These are phyloP conservation scores for Aegle marmelos DNA, from an alignment of 345 rosid species.

Conservation along the genomic window DNA sequence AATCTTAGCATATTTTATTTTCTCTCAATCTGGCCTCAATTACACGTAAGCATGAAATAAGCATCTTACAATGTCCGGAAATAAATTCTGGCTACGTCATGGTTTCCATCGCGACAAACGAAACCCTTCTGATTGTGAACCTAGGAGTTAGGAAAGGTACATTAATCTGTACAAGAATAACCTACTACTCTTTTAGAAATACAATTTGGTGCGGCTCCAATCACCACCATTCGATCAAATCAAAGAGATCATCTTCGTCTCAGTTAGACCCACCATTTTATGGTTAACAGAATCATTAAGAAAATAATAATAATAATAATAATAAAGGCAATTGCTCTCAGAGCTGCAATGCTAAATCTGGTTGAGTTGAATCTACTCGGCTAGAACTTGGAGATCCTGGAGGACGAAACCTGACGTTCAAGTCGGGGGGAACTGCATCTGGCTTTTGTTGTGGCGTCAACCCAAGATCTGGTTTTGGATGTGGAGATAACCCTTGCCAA, in stretches of 20 bases:
- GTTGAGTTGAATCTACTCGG: slow-evolving; percentile 37
- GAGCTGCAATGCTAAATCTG: slow-evolving; percentile 63
- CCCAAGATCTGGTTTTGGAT: slow-evolving; percentile 17
- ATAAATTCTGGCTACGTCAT: slow-evolving; percentile 7
- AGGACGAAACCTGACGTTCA: slow-evolving; percentile 42
- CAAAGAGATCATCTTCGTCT: slow-evolving; percentile 16
- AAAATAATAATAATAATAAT: background rate
- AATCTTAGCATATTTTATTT: background rate
- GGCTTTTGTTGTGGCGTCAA: slow-evolving; percentile 23
- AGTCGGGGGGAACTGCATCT: slow-evolving; percentile 41
- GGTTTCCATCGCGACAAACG: slow-evolving; percentile 24
- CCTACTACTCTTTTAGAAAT: slow-evolving; percentile 20
- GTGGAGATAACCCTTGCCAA: slow-evolving; percentile 22
- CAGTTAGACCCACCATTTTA: slow-evolving; percentile 24
- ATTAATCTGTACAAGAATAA: slow-evolving; percentile 38
- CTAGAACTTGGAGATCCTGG: slow-evolving; percentile 41
- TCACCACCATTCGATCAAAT: slow-evolving; percentile 14
- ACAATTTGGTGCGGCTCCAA: slow-evolving; percentile 27
- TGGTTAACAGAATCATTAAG: slow-evolving; percentile 23
- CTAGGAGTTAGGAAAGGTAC: slow-evolving; percentile 27
- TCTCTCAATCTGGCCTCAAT: background rate
- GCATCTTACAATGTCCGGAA: slow-evolving; percentile 13
- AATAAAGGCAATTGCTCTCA: slow-evolving; percentile 21
- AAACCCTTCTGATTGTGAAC: slow-evolving; percentile 12
- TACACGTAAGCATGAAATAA: background rate